Percentiles rank a stretch among this genome's conserved stretches.
Conservation (phyloP, 2,329 filamentous ascomycete genomes). For the Aspergillus clavatus region DNA sequence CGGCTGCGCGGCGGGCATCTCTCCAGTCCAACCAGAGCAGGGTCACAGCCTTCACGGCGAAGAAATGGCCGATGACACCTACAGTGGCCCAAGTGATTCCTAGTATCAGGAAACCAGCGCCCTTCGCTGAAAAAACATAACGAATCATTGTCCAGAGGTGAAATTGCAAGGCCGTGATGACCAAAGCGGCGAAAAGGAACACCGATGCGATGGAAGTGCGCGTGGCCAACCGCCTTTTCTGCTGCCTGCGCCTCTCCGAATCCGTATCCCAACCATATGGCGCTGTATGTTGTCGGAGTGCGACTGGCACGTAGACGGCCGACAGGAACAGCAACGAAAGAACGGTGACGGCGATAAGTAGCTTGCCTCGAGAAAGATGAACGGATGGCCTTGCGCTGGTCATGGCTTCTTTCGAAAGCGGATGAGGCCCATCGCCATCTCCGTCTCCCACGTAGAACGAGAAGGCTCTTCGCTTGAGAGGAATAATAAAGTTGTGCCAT, state of each 20-base stretch:
- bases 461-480: slow-evolving; percentile 20
- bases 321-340: background rate
- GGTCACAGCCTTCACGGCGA: slow-evolving; percentile 1
- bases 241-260: background rate
- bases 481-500: slow-evolving; percentile 39
- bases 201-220: background rate
- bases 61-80: background rate
- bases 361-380: background rate
- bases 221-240: background rate
- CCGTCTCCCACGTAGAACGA: background rate
- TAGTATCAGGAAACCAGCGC: background rate
- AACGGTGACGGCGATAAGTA: background rate
- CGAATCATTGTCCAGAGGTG: background rate
- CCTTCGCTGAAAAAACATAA: background rate
- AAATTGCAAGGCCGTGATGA: background rate
- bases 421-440: background rate
- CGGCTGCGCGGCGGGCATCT: background rate
- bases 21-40: slow-evolving; percentile 5
- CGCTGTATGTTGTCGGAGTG: background rate
- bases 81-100: background rate
- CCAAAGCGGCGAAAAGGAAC: background rate
- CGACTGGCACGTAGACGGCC: background rate
- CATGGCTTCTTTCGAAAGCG: background rate
- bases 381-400: background rate
- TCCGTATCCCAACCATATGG: background rate